Percentiles rank a stretch among this genome's conserved stretches.
Evolutionary conservation across 2,329 filamentous ascomycete species (phyloP).

Genomic region (Atkinsonella hypoxylon): DNA sequence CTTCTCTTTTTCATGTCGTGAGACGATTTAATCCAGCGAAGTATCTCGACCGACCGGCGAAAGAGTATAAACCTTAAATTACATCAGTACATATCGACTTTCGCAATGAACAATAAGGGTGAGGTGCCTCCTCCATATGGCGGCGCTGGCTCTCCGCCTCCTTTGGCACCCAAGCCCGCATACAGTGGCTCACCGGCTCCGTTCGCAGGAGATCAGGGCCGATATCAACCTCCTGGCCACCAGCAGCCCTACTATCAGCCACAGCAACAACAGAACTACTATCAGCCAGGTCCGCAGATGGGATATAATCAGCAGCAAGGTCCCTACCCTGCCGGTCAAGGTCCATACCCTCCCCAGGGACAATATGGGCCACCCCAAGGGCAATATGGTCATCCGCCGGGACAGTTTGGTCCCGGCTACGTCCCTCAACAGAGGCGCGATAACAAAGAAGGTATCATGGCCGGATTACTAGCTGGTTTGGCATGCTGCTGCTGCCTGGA

Average conservation of each 20-base stretch:
- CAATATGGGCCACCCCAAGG: slow-evolving; percentile 22
- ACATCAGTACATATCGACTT: neutral
- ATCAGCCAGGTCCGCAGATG: slow-evolving; percentile 30
- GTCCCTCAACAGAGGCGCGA: slow-evolving; percentile 22
- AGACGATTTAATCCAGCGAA: neutral
- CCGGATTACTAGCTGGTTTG: slow-evolving; percentile 35
- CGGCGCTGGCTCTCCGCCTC: slow-evolving; percentile 17
- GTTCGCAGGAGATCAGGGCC: slow-evolving; percentile 8
- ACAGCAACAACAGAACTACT: slow-evolving; percentile 23
- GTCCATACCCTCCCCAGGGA: slow-evolving; percentile 21
- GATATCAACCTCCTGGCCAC: slow-evolving; percentile 14
- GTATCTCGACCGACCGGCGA: neutral
- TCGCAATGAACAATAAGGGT: slow-evolving; percentile 32
- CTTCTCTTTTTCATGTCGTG: neutral
- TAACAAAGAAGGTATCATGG: slow-evolving; percentile 25
- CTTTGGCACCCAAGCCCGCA: slow-evolving; percentile 26
- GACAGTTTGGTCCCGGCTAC: slow-evolving; percentile 25
- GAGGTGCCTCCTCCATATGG: slow-evolving; percentile 39
- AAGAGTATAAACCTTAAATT: neutral
- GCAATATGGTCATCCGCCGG: slow-evolving; percentile 23
- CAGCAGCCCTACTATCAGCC: slow-evolving; percentile 15
- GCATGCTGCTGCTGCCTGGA: slow-evolving; percentile 50
- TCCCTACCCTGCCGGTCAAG: slow-evolving; percentile 22
- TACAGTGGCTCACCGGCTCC: slow-evolving; percentile 24
- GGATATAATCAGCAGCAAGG: slow-evolving; percentile 29